phyloP scores from a whole-genome alignment of 2,329 filamentous ascomycete species.

The Clonostachys sp. region DNA sequence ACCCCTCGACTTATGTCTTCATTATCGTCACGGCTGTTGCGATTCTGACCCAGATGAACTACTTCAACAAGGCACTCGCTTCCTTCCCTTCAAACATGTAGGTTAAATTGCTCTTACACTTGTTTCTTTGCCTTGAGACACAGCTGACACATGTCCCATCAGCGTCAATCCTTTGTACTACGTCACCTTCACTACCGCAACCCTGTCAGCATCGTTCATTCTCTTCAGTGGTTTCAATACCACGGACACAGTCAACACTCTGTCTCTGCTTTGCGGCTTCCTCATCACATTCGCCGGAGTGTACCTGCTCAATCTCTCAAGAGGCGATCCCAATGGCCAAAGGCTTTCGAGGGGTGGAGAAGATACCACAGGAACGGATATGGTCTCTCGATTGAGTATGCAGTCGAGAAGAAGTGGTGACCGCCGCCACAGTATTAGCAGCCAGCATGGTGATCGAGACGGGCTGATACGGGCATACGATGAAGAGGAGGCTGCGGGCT shows the following conservation, averaged over 20 bases:
- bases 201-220: conserved; percentile 90
- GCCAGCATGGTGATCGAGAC: conserved; percentile 66
- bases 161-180: conserved; percentile 97
- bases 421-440: conserved; percentile 61
- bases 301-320: conserved; percentile 93
- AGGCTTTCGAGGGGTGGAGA: conserved; percentile 58
- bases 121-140: conserved; percentile 2
- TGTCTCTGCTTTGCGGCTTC: conserved; percentile 90
- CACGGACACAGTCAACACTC: conserved; percentile 82
- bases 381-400: conserved; percentile 88
- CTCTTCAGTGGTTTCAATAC: conserved; percentile 97
- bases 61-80: conserved; percentile 97
- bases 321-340: conserved; percentile 80
- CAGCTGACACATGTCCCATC: background rate
- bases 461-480: conserved; percentile 88
- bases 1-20: conserved; percentile 96
- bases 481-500: conserved; percentile 68
- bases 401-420: conserved; percentile 74
- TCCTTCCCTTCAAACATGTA: conserved; percentile 98
- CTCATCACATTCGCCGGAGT: conserved; percentile 93
- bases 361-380: conserved; percentile 86
- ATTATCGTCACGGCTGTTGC: conserved; percentile 89
- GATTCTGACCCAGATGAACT: conserved; percentile 99
- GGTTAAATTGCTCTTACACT: conserved; percentile 24
- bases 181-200: conserved; percentile 94